Evolutionary conservation across 1,284 basidiomycete genomes (phyloP).

Genomic region (Leucoagaricus sp.): DNA sequence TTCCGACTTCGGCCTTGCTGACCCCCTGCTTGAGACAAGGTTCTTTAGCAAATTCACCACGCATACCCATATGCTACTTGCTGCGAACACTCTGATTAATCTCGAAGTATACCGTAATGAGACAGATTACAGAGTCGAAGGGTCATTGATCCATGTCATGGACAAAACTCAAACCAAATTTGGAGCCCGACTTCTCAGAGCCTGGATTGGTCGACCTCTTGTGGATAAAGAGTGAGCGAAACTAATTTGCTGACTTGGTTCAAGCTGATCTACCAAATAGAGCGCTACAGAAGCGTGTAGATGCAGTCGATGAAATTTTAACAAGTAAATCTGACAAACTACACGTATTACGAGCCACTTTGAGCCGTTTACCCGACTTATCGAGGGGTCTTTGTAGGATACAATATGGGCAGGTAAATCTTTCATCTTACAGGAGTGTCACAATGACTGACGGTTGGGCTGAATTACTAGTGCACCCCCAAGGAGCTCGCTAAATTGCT

Average conservation of each 20-base stretch:
- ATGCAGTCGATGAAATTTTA: constrained; percentile 85
- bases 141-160: constrained; percentile 85
- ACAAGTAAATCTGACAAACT: constrained; percentile 56
- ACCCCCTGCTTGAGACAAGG: constrained; percentile 71
- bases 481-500: constrained; percentile 82
- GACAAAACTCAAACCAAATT: constrained; percentile 89
- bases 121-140: constrained; percentile 74
- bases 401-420: constrained; percentile 80
- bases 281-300: constrained; percentile 71
- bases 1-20: constrained; percentile 73
- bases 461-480: constrained; percentile 75
- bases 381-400: constrained; percentile 87
- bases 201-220: constrained; percentile 88
- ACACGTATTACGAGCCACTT: constrained; percentile 66
- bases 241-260: background rate
- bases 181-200: constrained; percentile 81
- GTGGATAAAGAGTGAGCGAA: constrained; percentile 66
- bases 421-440: background rate
- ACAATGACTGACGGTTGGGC: background rate
- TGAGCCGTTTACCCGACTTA: constrained; percentile 85
- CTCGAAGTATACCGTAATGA: constrained; percentile 93
- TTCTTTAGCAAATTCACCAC: constrained; percentile 83
- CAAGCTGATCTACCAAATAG: too few relatives aligned
- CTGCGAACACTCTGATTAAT: constrained; percentile 86
- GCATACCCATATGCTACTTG: constrained; percentile 85